Evolutionary conservation across 108 stramenopile species (phyloP).

Genomic region (Skeletonema tropicum): DNA sequence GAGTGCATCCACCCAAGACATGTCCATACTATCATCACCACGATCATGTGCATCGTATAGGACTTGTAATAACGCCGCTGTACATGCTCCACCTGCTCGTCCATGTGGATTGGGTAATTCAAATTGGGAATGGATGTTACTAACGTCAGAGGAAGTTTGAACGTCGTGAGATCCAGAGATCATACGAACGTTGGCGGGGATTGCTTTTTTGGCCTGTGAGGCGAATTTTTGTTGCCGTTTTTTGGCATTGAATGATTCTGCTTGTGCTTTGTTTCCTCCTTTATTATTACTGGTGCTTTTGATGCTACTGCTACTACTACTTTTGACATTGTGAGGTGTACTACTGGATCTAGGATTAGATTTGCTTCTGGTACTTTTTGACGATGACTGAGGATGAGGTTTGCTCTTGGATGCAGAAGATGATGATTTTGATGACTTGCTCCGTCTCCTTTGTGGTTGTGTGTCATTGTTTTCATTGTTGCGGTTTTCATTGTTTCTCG

Average conservation of each 20-base stretch:
- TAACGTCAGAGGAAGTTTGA: constrained; percentile 91
- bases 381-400: background rate
- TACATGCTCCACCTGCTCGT: constrained; percentile 86
- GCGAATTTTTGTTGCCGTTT: constrained; percentile 35
- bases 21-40: constrained; percentile 33
- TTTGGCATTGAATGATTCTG: constrained; percentile 29
- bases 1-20: constrained; percentile 80
- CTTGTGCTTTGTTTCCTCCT: constrained; percentile 13
- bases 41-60: constrained; percentile 60
- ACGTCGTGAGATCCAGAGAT: constrained; percentile 83
- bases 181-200: constrained; percentile 85
- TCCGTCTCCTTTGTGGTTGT: background rate
- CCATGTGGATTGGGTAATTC: constrained; percentile 79
- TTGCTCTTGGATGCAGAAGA: background rate
- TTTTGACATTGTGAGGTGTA: background rate
- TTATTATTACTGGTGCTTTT: too few species aligned
- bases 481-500: background rate
- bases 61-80: constrained; percentile 80
- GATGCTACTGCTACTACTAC: too few species aligned
- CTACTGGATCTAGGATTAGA: constrained; percentile 7
- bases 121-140: constrained; percentile 66
- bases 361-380: background rate
- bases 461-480: background rate
- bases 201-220: constrained; percentile 56
- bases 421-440: constrained; percentile 5